Conservation (phyloP, 768 basidiomycete species). For the Podaxis mareebaensis region DNA sequence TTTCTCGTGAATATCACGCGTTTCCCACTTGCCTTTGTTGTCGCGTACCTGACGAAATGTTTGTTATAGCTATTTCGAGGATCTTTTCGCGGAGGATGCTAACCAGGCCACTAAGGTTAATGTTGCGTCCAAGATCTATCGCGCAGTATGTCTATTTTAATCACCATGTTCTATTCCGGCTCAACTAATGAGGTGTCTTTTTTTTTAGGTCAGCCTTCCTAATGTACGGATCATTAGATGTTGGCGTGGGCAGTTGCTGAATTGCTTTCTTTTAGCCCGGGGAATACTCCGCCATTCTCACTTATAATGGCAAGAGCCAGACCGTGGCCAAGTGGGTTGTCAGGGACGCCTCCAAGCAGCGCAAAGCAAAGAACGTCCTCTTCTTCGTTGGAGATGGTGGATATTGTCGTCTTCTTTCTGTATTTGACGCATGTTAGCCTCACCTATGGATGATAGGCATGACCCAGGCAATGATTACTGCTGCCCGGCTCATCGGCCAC, state of each 20-base stretch:
- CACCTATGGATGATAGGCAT: constrained; percentile 30
- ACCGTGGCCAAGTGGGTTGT: constrained; percentile 43
- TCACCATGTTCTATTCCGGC: neutral
- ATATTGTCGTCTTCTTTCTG: neutral
- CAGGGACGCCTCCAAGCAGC: constrained; percentile 30
- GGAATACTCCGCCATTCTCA: constrained; percentile 38
- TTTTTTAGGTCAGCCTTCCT: neutral
- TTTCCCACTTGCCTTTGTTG: neutral
- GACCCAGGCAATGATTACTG: constrained; percentile 51
- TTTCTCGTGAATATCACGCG: constrained; percentile 32
- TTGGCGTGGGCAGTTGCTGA: neutral
- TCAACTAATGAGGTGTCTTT: neutral
- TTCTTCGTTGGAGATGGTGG: constrained; percentile 48
- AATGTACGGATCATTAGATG: neutral
- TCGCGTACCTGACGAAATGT: neutral
- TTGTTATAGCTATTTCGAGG: constrained; percentile 38
- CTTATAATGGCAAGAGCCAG: constrained; percentile 33
- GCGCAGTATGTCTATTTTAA: constrained; percentile 25
- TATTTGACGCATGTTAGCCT: neutral
- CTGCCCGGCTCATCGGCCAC: constrained; percentile 45
- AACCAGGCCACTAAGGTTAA: constrained; percentile 34
- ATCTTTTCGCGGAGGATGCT: constrained; percentile 42
- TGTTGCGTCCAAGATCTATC: constrained; percentile 44
- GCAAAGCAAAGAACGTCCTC: constrained; percentile 43
- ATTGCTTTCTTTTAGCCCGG: constrained; percentile 30